A percentile compares a stretch with the other conserved stretches of the same genome.
Conservation (phyloP, 192 early-diverging fungal genomes). For the Coemansia erecta region DNA sequence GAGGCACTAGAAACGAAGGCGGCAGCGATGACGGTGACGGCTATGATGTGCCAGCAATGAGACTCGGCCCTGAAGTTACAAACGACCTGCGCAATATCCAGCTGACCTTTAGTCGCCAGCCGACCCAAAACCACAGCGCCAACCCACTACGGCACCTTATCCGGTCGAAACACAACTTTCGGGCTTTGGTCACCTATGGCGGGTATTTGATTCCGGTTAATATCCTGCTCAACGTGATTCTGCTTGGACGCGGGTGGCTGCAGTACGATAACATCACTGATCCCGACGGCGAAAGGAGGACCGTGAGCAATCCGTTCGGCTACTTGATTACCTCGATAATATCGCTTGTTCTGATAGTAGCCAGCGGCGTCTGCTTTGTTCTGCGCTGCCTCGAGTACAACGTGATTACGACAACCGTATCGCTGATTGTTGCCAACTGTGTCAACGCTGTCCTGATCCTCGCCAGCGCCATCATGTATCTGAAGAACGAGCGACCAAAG, state of each 20-base stretch:
- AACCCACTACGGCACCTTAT: constrained; percentile 44
- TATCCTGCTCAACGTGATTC: constrained; percentile 49
- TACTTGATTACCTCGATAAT: constrained; percentile 42
- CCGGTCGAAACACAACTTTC: constrained; percentile 51
- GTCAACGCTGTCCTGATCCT: constrained; percentile 40
- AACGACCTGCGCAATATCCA: constrained; percentile 51
- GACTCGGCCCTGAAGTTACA: constrained; percentile 34
- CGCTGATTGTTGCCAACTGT: constrained; percentile 40
- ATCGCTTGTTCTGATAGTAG: constrained; percentile 44
- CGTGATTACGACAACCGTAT: constrained; percentile 35
- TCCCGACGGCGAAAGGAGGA: constrained; percentile 6
- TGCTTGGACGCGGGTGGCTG: constrained; percentile 51
- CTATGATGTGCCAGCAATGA: constrained; percentile 38
- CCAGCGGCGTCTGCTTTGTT: constrained; percentile 47
- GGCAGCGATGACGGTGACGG: constrained; percentile 6
- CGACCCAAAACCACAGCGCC: background rate
- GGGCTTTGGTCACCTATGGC: constrained; percentile 47
- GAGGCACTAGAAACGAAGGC: constrained; percentile 4
- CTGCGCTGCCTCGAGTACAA: constrained; percentile 51
- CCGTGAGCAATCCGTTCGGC: constrained; percentile 39
- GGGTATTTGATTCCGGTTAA: constrained; percentile 53
- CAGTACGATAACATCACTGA: constrained; percentile 14
- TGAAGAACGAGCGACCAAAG: constrained; percentile 34
- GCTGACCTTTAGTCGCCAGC: constrained; percentile 36
- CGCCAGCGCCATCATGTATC: constrained; percentile 44